Base-by-base conservation (phyloP, 2,329 filamentous ascomycete species). In the Septoria petroselini region DNA sequence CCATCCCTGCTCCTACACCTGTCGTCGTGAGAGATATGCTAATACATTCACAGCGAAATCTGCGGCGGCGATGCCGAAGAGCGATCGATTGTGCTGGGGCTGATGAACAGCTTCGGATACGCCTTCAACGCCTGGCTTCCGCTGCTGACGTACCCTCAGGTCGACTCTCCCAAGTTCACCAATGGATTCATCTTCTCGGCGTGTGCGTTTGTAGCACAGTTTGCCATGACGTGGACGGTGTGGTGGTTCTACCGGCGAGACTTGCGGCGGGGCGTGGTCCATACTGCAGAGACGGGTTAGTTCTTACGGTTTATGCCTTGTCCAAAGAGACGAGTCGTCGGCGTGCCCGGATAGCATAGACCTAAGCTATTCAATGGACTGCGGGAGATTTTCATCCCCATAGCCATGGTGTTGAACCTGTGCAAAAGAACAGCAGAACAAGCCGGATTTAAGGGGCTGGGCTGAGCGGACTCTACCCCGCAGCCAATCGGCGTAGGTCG, bases 41-140 rank as follows among this genome's bases (percentile, higher is more conserved):
- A 41, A 58, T 40, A 21, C 12, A 2, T 8, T 7, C 11, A n/a
- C 25, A 59, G 54, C 44, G 77, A 80, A 54, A 78, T 80, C 15
- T 80, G 77, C 50, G 70, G 74, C 4, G 67, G 67, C 2, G 75
- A 83, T 39, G 80, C 83, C 44, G 83, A 87, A 64, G 83, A 86
- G 67, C 72, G 83, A 4, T 82, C 84, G 0, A 70, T 88, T 3
- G 81, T 86, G 0, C 76, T 83, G 0, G 83, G 74, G 0, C 69
- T 73, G 12, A 86, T 86, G 81, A 87, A 86, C 52, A 77, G 84
- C 62, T 77, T 86, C 70, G 83, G 82, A 0, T 85, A 86, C 52
- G 81, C 85, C 1, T 67, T 88, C 35, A 82, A 86, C 61, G 81
- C 83, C 0, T 87, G 83, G 83, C 64, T 88, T 34, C 84, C 84